A percentile compares a stretch with the other conserved stretches of the same genome.
phyloP scores from a whole-genome alignment of 371 early-diverging fungal species.

The Fennellomyces sp. region DNA sequence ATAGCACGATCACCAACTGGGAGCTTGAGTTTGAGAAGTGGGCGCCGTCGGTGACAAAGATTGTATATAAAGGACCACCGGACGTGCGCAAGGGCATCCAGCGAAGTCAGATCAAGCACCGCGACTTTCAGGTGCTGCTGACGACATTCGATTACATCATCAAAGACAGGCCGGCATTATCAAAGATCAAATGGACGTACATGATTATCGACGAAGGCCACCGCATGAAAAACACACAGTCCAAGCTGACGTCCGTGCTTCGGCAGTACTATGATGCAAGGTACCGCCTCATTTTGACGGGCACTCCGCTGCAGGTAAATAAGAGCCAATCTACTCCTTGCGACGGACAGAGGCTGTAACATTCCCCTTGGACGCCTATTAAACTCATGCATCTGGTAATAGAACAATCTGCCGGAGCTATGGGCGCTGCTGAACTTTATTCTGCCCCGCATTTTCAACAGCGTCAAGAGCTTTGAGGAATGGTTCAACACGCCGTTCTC shows the following conservation, averaged over 20 bases:
- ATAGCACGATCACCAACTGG: slow-evolving; percentile 94
- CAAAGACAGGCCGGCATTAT: slow-evolving; percentile 82
- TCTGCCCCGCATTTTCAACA: slow-evolving; percentile 94
- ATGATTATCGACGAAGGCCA: slow-evolving; percentile 99
- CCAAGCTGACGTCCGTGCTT: slow-evolving; percentile 86
- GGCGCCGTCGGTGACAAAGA: slow-evolving; percentile 90
- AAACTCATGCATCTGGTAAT: slow-evolving; percentile 1
- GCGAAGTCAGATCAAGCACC: slow-evolving; percentile 63
- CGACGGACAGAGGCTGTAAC: no score
- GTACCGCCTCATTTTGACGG: slow-evolving; percentile 98
- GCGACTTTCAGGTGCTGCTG: slow-evolving; percentile 91
- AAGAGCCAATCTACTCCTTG: neutral
- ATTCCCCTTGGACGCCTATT: neutral
- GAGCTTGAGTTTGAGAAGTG: slow-evolving; percentile 96
- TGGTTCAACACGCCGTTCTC: slow-evolving; percentile 98
- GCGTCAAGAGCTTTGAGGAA: slow-evolving; percentile 95
- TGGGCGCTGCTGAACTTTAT: slow-evolving; percentile 99
- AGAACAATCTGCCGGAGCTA: slow-evolving; percentile 98
- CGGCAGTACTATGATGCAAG: slow-evolving; percentile 83
- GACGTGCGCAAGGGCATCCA: slow-evolving; percentile 72
- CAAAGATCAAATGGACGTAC: slow-evolving; percentile 92
- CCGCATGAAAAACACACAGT: slow-evolving; percentile 95
- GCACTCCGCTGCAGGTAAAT: slow-evolving; percentile 96
- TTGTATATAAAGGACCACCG: slow-evolving; percentile 91
- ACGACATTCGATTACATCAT: slow-evolving; percentile 99